Evolutionary conservation across 1,284 basidiomycete genomes (phyloP), one percentile per base, ranked within the genome.

Genomic region (Ceratobasidium sp.): DNA sequence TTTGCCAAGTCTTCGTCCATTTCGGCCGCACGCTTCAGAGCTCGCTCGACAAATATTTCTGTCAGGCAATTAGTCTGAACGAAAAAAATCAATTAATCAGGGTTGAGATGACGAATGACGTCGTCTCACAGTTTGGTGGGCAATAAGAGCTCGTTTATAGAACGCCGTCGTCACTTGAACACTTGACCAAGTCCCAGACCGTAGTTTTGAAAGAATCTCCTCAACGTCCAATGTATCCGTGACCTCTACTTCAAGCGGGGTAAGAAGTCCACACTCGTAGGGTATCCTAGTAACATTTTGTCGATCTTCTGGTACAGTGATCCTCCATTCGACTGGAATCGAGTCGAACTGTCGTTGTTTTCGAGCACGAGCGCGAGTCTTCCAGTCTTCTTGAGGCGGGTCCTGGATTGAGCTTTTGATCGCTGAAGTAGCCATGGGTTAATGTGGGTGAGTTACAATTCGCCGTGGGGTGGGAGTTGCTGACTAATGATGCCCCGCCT

Each of bases 91-190:
- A 45, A 19, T 50, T 69, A 48, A 66, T 41, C 4, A 41, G 11
- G 6, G 11, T 41, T 41, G 36, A 4, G 36, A 11, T 41, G 11
- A 41, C 11, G 36, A 4, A 4, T 27, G 41, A 45, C 6, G 27
- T 41, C 17, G 4, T 84, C 90, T 80, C 76, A 94, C 94, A 14
- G 94, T 82, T 80, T 95, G 94, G 75, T 95, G 94, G 0, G 94
- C 93, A 64, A 95, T 83, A 62, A 93, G 86, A 0, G 94, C 92
- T 27, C 93, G 86, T 83, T 95, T 95, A 81, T 89, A 89, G 81
- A 92, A 95, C 0, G 94, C 91, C 4, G 86, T 90, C 0, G 90
- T 89, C 44, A 93, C 92, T 67, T 90, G 87, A 1, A 90, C 84
- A 9, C 91, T 86, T 1, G 89, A 86, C 88, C 89, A 92, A 33